Evolutionary conservation across 2,329 filamentous ascomycete genomes (phyloP).

Genomic region (Phyllosticta citribraziliensis): DNA sequence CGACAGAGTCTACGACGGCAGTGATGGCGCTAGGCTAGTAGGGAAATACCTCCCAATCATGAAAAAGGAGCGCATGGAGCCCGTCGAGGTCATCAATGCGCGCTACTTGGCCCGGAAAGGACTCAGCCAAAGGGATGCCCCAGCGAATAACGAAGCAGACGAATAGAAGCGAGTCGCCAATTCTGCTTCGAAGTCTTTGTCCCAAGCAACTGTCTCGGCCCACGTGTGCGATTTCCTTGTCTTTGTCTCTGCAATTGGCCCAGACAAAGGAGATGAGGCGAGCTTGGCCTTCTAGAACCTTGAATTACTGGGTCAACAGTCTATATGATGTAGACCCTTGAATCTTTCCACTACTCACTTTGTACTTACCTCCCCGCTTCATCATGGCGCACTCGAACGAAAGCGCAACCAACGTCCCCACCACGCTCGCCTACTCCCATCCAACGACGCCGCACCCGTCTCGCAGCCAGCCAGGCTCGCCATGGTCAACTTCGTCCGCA

Average conservation of each 20-base stretch:
- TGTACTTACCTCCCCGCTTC: neutral
- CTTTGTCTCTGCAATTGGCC: neutral
- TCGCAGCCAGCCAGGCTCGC: neutral
- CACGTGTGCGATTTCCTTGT: neutral
- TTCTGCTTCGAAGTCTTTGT: neutral
- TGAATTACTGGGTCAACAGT: neutral
- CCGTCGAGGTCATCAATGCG: constrained; percentile 53
- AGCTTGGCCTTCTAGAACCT: neutral
- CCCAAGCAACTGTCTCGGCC: neutral
- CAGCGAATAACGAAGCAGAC: neutral
- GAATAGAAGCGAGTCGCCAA: constrained; percentile 1
- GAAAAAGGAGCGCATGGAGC: constrained; percentile 46
- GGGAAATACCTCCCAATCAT: constrained; percentile 50
- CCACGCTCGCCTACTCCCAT: neutral
- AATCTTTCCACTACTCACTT: neutral
- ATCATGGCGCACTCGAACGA: neutral
- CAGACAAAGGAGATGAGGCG: neutral
- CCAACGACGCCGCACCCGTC: neutral
- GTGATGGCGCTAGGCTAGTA: constrained; percentile 41
- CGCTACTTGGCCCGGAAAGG: constrained; percentile 46
- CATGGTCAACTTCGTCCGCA: neutral
- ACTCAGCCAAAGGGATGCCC: constrained; percentile 14
- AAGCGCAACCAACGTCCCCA: neutral
- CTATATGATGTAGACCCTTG: neutral
- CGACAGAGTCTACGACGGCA: constrained; percentile 50